Evolutionary conservation across 202 grass and related monocot species (phyloP).

Genomic region (Zizania palustris): DNA sequence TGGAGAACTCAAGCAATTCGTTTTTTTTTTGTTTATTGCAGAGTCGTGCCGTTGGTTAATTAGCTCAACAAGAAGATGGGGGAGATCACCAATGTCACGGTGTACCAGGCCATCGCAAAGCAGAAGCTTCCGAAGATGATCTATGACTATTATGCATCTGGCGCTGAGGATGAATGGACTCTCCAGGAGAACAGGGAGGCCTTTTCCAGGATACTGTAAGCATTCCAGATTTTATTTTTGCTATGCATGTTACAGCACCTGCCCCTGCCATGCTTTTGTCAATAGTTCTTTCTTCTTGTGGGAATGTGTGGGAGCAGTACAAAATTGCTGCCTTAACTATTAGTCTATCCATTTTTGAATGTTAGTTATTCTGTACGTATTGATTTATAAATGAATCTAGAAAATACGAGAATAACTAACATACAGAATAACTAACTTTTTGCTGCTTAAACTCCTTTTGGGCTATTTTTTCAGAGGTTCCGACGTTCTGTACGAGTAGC

Average conservation of each 20-base stretch:
- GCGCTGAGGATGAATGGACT: conserved; percentile 92
- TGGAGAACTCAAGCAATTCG: background rate
- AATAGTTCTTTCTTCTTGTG: conserved; percentile 5
- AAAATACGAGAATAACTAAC: too few relatives aligned
- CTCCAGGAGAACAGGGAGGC: conserved; percentile 91
- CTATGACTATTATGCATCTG: conserved; percentile 93
- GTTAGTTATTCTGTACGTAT: too few relatives aligned
- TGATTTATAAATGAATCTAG: too few relatives aligned
- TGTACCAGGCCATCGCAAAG: conserved; percentile 95
- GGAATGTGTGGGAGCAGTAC: background rate
- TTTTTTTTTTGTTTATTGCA: conserved; percentile 8
- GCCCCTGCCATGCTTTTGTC: background rate
- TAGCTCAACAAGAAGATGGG: conserved; percentile 38
- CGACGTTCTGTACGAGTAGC: background rate
- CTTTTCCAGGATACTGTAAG: conserved; percentile 85
- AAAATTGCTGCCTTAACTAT: background rate
- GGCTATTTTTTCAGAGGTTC: background rate
- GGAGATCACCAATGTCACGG: conserved; percentile 91
- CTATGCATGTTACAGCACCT: background rate
- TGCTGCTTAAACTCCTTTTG: background rate
- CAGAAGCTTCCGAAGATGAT: conserved; percentile 89
- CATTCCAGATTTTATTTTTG: background rate
- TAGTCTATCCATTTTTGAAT: too few relatives aligned
- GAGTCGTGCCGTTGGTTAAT: conserved; percentile 3
- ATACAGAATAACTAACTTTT: too few relatives aligned